phyloP scores from a whole-genome alignment of 2,329 filamentous ascomycete genomes.

The Colletotrichum eleusines region DNA sequence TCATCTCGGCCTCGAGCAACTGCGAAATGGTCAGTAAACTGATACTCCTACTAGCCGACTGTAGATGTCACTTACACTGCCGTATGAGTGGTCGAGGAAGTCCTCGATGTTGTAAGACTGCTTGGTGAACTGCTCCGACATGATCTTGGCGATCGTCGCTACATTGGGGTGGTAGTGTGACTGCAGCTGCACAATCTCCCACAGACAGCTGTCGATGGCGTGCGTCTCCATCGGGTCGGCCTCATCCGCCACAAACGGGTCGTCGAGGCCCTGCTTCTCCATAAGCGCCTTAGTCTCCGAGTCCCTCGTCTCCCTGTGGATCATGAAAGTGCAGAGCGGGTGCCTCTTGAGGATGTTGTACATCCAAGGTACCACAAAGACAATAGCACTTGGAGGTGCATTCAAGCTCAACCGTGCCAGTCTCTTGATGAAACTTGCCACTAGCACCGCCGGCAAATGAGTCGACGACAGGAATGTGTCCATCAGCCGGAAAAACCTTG shows the following conservation, averaged over 20 bases:
- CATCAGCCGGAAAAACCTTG: constrained; percentile 90
- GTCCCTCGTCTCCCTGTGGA: constrained; percentile 80
- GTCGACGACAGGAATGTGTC: constrained; percentile 92
- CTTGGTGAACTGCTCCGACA: constrained; percentile 98
- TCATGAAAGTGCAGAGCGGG: constrained; percentile 93
- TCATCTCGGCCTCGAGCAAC: constrained; percentile 87
- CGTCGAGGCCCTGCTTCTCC: constrained; percentile 70
- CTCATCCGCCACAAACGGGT: constrained; percentile 83
- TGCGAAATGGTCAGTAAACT: constrained; percentile 69
- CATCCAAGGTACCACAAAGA: constrained; percentile 89
- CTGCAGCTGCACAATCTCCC: constrained; percentile 93
- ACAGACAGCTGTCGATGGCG: constrained; percentile 92
- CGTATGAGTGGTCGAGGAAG: constrained; percentile 95
- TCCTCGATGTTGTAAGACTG: constrained; percentile 95
- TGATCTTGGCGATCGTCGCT: constrained; percentile 90
- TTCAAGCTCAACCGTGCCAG: constrained; percentile 86
- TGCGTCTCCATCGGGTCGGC: constrained; percentile 84
- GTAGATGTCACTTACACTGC: constrained; percentile 68
- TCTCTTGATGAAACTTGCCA: constrained; percentile 97
- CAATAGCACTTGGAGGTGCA: constrained; percentile 89
- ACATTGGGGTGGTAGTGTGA: constrained; percentile 98
- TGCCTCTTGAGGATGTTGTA: constrained; percentile 95
- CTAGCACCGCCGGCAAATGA: constrained; percentile 89
- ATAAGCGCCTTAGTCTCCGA: constrained; percentile 68
- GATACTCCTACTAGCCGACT: neutral